phyloP scores from a whole-genome alignment of 1,284 basidiomycete genomes.

The Ustilago trichophora region DNA sequence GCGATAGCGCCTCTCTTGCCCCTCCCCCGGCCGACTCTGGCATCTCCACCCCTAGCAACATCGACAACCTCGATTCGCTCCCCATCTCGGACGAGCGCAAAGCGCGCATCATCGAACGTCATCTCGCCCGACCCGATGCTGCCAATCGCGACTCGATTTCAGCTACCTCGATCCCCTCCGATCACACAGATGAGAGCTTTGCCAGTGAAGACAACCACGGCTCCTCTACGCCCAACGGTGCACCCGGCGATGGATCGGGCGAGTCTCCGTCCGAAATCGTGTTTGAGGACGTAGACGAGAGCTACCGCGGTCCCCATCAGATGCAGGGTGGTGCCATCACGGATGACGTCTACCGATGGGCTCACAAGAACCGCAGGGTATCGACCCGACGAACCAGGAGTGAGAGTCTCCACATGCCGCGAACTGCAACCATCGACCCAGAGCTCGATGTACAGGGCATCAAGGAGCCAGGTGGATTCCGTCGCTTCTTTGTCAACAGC shows the following conservation, averaged over 20 bases:
- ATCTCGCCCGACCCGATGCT: conserved; percentile 41
- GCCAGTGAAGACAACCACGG: conserved; percentile 12
- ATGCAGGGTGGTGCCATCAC: conserved; percentile 65
- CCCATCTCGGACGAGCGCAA: conserved; percentile 59
- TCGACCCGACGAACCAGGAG: conserved; percentile 46
- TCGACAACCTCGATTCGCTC: conserved; percentile 53
- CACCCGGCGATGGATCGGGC: not conserved
- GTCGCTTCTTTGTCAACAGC: conserved; percentile 57
- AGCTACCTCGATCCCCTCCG: conserved; percentile 30
- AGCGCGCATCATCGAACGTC: conserved; percentile 56
- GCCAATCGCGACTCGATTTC: conserved; percentile 44
- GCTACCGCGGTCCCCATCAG: conserved; percentile 59
- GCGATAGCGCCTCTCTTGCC: conserved; percentile 36
- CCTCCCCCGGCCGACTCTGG: conserved; percentile 39
- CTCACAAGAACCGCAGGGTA: conserved; percentile 59
- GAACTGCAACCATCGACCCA: conserved; percentile 57
- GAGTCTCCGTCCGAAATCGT: conserved; percentile 23
- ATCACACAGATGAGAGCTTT: conserved; percentile 26
- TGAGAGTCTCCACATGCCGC: conserved; percentile 62
- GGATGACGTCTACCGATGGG: conserved; percentile 65
- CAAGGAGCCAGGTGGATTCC: conserved; percentile 64
- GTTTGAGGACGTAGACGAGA: conserved; percentile 38
- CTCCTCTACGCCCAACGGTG: conserved; percentile 13
- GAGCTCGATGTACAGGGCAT: conserved; percentile 57
- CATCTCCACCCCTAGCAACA: conserved; percentile 46